These are phyloP conservation scores for Pelargonium myrrhifolium DNA, from an alignment of 441 rosid species.

Conservation along the genomic window DNA sequence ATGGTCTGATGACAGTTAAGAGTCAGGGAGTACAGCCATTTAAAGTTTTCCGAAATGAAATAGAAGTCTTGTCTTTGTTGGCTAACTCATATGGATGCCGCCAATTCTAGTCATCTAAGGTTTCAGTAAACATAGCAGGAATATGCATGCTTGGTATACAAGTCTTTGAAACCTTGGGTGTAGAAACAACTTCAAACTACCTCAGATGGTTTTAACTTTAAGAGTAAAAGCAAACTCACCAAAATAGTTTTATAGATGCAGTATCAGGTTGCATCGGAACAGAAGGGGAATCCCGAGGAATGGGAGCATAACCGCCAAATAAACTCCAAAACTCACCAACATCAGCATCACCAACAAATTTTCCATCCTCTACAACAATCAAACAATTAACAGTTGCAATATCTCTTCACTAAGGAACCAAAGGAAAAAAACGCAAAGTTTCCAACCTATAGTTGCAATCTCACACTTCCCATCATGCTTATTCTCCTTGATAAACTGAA, in stretches of 20 bases:
- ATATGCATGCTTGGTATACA: slow-evolving; percentile 8
- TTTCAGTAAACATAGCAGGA: background rate
- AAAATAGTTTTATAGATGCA: slow-evolving; percentile 42
- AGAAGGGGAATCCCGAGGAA: slow-evolving; percentile 55
- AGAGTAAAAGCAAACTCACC: slow-evolving; percentile 36
- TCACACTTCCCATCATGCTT: slow-evolving; percentile 79
- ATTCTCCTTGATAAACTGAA: slow-evolving; percentile 71
- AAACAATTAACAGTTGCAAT: slow-evolving; percentile 19
- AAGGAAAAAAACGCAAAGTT: slow-evolving; percentile 14
- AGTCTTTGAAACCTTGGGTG: slow-evolving; percentile 12
- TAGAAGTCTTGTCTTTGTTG: background rate
- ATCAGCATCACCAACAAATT: slow-evolving; percentile 81
- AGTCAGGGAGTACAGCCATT: slow-evolving; percentile 1
- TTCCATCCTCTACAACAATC: slow-evolving; percentile 75
- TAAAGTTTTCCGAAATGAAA: background rate
- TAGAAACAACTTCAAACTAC: slow-evolving; percentile 12
- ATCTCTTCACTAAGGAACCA: slow-evolving; percentile 2
- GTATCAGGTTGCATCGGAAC: slow-evolving; percentile 30
- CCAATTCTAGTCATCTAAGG: slow-evolving; percentile 4
- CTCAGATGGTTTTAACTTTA: slow-evolving; percentile 9
- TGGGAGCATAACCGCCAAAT: slow-evolving; percentile 93
- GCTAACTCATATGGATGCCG: slow-evolving; percentile 1
- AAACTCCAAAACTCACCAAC: slow-evolving; percentile 94
- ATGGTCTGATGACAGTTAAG: slow-evolving; percentile 11
- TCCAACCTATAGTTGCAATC: slow-evolving; percentile 76